Percentiles rank a stretch among this genome's conserved stretches.
phyloP scores from a whole-genome alignment of 2,329 filamentous ascomycete genomes.

The Aspergillus niger region DNA sequence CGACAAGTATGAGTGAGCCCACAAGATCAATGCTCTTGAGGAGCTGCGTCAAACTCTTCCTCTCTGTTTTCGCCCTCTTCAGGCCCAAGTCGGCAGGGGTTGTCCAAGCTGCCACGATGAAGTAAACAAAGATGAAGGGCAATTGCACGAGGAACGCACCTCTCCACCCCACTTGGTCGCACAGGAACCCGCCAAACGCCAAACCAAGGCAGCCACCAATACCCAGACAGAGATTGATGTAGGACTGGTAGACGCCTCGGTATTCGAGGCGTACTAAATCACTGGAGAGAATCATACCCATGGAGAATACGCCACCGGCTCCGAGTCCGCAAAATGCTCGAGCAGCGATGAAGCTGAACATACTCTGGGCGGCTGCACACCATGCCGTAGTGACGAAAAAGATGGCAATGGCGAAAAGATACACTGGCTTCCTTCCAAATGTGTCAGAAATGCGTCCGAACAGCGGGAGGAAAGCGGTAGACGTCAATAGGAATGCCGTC shows the following conservation, averaged over 20 bases:
- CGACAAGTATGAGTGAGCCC: slow-evolving; percentile 51
- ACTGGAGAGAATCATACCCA: slow-evolving; percentile 62
- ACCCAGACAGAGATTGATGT: slow-evolving; percentile 43
- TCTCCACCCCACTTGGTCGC: slow-evolving; percentile 45
- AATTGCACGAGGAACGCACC: slow-evolving; percentile 53
- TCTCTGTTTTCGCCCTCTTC: slow-evolving; percentile 44
- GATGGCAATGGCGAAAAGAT: slow-evolving; percentile 62
- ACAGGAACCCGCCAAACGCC: slow-evolving; percentile 43
- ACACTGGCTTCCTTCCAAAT: slow-evolving; percentile 68
- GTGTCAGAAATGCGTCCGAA: slow-evolving; percentile 74
- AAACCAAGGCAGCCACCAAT: slow-evolving; percentile 42
- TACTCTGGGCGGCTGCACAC: slow-evolving; percentile 69
- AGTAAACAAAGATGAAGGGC: slow-evolving; percentile 49
- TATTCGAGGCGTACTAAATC: slow-evolving; percentile 75
- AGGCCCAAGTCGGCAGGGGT: slow-evolving; percentile 50
- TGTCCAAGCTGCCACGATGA: slow-evolving; percentile 47
- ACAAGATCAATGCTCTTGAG: slow-evolving; percentile 53
- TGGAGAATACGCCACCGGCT: slow-evolving; percentile 70
- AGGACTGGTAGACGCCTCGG: slow-evolving; percentile 46
- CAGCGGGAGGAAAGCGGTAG: slow-evolving; percentile 73
- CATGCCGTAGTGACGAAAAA: slow-evolving; percentile 68
- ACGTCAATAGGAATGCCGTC: slow-evolving; percentile 75
- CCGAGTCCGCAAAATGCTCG: slow-evolving; percentile 72
- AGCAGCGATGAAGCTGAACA: slow-evolving; percentile 70
- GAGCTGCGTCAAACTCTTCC: slow-evolving; percentile 44